A percentile compares a stretch with the other conserved stretches of the same genome.
Conservation (phyloP, 1,139 yeast genomes). For the Debaryomyces subglobosus region DNA sequence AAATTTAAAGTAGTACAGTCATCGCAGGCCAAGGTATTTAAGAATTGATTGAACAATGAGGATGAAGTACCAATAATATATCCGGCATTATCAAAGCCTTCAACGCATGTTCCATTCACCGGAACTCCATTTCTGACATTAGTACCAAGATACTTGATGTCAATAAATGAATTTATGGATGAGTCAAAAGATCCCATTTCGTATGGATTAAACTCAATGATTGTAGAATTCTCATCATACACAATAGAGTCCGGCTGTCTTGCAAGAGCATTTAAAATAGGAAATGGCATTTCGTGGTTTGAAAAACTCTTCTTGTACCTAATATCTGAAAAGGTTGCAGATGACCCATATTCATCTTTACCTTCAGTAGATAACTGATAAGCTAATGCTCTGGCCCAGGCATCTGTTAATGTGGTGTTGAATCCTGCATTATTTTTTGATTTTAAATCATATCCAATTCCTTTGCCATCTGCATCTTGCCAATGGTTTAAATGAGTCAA, state of each 20-base stretch:
- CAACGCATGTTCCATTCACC: conserved; percentile 45
- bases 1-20: conserved; percentile 49
- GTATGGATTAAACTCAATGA: conserved; percentile 45
- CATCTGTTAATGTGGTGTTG: conserved; percentile 34
- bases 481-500: conserved; percentile 36
- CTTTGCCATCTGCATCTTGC: conserved; percentile 21
- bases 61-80: conserved; percentile 79
- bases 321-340: conserved; percentile 37
- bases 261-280: conserved; percentile 39
- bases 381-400: conserved; percentile 44
- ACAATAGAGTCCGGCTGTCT: conserved; percentile 38
- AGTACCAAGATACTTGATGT: conserved; percentile 40
- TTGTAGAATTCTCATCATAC: conserved; percentile 40
- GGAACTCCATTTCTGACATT: conserved; percentile 36
- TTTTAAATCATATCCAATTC: conserved; percentile 32
- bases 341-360: conserved; percentile 25
- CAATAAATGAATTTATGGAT: conserved; percentile 40
- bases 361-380: conserved; percentile 39
- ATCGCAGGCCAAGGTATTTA: conserved; percentile 57
- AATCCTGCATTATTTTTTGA: conserved; percentile 38
- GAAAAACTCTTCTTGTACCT: conserved; percentile 29
- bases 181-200: conserved; percentile 50
- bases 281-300: conserved; percentile 46
- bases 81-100: conserved; percentile 79
- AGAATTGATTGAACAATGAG: conserved; percentile 71